Conservation (phyloP, 805 yeast species). For the Ascoidea rubescens region DNA sequence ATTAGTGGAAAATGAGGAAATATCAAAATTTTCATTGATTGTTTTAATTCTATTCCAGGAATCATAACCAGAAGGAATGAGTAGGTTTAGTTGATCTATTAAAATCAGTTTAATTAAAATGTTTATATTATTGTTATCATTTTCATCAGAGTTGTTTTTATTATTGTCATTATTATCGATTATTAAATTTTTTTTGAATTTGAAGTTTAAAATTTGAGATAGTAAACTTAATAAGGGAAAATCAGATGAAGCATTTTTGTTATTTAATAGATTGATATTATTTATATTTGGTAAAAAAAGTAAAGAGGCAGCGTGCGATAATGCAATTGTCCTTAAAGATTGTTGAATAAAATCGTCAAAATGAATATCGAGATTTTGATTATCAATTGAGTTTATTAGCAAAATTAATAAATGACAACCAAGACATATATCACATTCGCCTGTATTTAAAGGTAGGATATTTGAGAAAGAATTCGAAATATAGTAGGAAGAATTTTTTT, state of each 20-base stretch:
- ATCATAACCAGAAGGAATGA: not conserved
- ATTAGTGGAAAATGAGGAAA: too few species aligned
- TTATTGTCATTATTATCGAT: not conserved
- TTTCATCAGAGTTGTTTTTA: too few species aligned
- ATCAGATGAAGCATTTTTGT: not conserved
- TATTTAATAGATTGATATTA: not conserved
- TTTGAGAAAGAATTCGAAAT: not conserved
- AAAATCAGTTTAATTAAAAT: not conserved
- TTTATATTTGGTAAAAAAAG: constrained; percentile 3
- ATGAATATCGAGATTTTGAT: constrained; percentile 11
- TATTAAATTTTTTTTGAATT: not conserved
- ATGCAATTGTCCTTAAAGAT: constrained; percentile 13
- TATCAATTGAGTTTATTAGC: constrained; percentile 5
- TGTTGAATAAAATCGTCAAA: constrained; percentile 21
- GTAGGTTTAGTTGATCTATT: not conserved
- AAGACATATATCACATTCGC: constrained; percentile 3
- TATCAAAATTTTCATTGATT: too few species aligned
- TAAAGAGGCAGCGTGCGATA: constrained; percentile 5
- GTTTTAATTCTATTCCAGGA: not conserved
- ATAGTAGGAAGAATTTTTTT: not conserved
- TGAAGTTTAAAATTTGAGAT: not conserved
- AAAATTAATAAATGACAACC: constrained; percentile 3
- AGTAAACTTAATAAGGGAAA: not conserved
- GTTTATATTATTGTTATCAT: not conserved
- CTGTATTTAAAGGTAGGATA: constrained; percentile 1